A percentile compares a stretch with the other conserved stretches of the same genome.
Evolutionary conservation across 164 flowering plant species (phyloP).

Genomic region (Vitis riparia): DNA sequence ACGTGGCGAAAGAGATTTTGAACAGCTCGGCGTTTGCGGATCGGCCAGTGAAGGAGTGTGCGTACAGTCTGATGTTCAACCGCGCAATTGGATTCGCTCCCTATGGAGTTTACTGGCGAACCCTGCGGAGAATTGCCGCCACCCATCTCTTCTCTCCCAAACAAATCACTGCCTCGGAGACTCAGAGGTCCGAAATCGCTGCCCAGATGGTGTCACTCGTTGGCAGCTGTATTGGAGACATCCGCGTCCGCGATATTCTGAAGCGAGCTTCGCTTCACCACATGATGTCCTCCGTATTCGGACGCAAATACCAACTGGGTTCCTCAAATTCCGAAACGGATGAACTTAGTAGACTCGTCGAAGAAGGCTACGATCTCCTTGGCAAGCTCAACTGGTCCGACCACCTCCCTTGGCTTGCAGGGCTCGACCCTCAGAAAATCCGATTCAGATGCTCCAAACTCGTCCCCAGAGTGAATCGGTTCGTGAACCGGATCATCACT

Average conservation of each 20-base stretch:
- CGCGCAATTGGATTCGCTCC: slow-evolving; percentile 75
- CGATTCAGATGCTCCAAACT: slow-evolving; percentile 47
- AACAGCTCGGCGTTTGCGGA: slow-evolving; percentile 49
- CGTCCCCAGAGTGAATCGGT: slow-evolving; percentile 51
- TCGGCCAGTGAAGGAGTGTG: slow-evolving; percentile 62
- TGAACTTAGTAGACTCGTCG: slow-evolving; percentile 41
- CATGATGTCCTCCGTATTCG: slow-evolving; percentile 67
- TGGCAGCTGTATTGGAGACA: not conserved
- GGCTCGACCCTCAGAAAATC: slow-evolving; percentile 47
- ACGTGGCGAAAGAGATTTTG: slow-evolving; percentile 55
- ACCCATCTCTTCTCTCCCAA: slow-evolving; percentile 55
- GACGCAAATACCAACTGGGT: slow-evolving; percentile 33
- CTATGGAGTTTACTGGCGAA: slow-evolving; percentile 60
- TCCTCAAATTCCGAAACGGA: slow-evolving; percentile 14
- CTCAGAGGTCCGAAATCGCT: slow-evolving; percentile 29
- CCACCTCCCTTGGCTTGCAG: slow-evolving; percentile 52
- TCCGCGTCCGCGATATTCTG: slow-evolving; percentile 28
- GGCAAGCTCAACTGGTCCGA: slow-evolving; percentile 65
- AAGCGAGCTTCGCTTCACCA: slow-evolving; percentile 47
- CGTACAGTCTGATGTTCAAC: slow-evolving; percentile 54
- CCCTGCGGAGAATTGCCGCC: slow-evolving; percentile 54
- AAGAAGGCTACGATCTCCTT: slow-evolving; percentile 57
- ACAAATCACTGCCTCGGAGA: slow-evolving; percentile 31
- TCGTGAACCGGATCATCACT: slow-evolving; percentile 40
- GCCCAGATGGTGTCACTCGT: slow-evolving; percentile 29